Evolutionary conservation across 2,329 filamentous ascomycete species (phyloP).

Genomic region (Eutypella sp.): DNA sequence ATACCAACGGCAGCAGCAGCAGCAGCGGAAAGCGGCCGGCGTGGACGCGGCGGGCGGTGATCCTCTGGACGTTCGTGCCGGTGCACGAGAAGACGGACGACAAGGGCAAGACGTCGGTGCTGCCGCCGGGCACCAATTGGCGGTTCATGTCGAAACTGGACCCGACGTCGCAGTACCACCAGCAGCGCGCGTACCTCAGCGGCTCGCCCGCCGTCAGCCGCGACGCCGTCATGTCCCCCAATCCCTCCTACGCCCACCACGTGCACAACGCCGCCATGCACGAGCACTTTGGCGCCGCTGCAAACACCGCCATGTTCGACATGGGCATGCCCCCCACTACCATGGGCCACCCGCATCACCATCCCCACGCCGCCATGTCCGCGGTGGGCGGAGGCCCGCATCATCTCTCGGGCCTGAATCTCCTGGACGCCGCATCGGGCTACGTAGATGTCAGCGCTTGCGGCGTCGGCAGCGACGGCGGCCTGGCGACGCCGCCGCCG

Average conservation of each 20-base stretch:
- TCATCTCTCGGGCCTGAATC: conserved; percentile 22
- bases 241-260: conserved; percentile 46
- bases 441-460: conserved; percentile 31
- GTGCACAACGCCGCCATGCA: conserved; percentile 51
- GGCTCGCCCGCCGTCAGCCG: conserved; percentile 31
- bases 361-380: conserved; percentile 11
- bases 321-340: conserved; percentile 5
- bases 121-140: conserved; percentile 53
- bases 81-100: conserved; percentile 41
- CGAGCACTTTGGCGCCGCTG: conserved; percentile 49
- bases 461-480: conserved; percentile 41
- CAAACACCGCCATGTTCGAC: conserved; percentile 33
- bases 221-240: conserved; percentile 50
- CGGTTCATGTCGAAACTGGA: conserved; percentile 58
- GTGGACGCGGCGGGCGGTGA: conserved; percentile 55
- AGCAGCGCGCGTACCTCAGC: conserved; percentile 39
- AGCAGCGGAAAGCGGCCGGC: conserved; percentile 19
- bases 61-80: conserved; percentile 60
- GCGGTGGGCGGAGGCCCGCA: conserved; percentile 5
- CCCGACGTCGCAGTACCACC: conserved; percentile 54
- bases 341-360: conserved; percentile 11
- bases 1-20: conserved; percentile 22
- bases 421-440: conserved; percentile 34
- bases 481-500: conserved; percentile 53
- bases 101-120: conserved; percentile 39